Conservation (phyloP, 2,329 filamentous ascomycete species). For the Dothideomycetes sp. region DNA sequence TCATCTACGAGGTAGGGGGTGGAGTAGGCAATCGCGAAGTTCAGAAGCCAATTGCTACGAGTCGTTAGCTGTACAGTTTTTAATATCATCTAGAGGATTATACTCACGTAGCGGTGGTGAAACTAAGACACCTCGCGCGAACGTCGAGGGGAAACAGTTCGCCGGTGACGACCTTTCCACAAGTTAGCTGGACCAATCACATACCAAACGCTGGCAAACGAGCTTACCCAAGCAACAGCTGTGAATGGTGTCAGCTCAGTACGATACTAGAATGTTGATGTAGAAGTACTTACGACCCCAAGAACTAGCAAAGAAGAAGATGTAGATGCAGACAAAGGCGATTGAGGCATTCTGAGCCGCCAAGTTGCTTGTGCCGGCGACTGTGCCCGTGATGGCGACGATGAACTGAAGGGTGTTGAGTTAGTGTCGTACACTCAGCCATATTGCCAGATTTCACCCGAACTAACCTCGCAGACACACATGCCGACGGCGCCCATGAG, state of each 20-base stretch:
- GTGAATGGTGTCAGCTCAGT: not conserved
- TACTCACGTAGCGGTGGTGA: slow-evolving; percentile 37
- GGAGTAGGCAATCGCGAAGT: slow-evolving; percentile 18
- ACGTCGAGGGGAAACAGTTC: slow-evolving; percentile 33
- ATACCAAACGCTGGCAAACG: too few species aligned
- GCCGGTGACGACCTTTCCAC: too few species aligned
- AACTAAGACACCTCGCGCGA: slow-evolving; percentile 32
- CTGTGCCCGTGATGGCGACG: slow-evolving; percentile 28
- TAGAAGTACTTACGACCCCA: too few species aligned
- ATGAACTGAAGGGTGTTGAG: slow-evolving; percentile 23
- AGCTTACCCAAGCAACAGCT: slow-evolving; percentile 52
- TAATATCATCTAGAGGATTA: too few species aligned
- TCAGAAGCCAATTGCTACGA: slow-evolving; percentile 13
- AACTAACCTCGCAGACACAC: too few species aligned
- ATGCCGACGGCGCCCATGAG: slow-evolving; percentile 24
- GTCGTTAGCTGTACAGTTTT: not conserved
- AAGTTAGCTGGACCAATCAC: too few species aligned
- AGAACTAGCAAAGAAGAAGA: slow-evolving; percentile 69
- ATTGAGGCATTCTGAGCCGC: slow-evolving; percentile 25
- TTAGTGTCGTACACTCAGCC: too few species aligned
- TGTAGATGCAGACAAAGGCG: slow-evolving; percentile 51
- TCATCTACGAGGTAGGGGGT: slow-evolving; percentile 54
- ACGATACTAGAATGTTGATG: slow-evolving; percentile 25
- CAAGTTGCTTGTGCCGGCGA: slow-evolving; percentile 20
- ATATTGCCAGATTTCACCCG: too few species aligned